Evolutionary conservation across 495 filamentous ascomycete species (phyloP), one percentile per base, ranked within the genome.

Genomic region (Penicillium argentinense): DNA sequence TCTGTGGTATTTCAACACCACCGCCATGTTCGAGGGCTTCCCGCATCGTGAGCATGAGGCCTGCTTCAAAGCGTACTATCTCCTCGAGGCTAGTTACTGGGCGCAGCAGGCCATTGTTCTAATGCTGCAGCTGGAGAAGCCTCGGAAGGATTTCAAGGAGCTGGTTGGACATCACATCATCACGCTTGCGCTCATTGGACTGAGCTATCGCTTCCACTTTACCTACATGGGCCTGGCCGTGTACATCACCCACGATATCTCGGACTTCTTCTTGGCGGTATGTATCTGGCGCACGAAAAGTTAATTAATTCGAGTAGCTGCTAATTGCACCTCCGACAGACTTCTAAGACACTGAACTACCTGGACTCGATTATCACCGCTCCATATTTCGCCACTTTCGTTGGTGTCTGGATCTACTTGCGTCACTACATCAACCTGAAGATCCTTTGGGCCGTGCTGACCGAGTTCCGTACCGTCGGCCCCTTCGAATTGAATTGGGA

Each of bases 1-100:
- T 9, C 80, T 98, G n/a, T 98, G 93, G 93, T 97, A 96, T 65
- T 98, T 97, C 78, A 91, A 95, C 69, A 95, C 88, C 5, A 74
- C 68, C 24, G 90, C 80, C 49, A 95, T 97, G 88, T 98, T 92
- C 62, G 91, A 95, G 67, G 75, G 73, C 7, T 97, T 88, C 72
- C 93, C 93, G 13, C 93, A 98, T 68, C 78, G 80, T 51, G 85
- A 86, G 37, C 92, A 95, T 60, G 88, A 88, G 38, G 86, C 70
- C 28, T 43, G 77, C n/a, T 96, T 97, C 81, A 98, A 98, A 78
- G 87, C 91, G 17, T 98, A 97, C 64, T 98, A 98, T 58, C 73
- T 98, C 38, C 84, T 98, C 55, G 87, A 98, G 72, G 95, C 90
- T 25, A 86, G 87, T 45, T 98, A 96, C 73, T 98, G 93, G 93